These are phyloP conservation scores for Aspergillus biplanus DNA, from an alignment of 495 filamentous ascomycete species.

Conservation along the genomic window DNA sequence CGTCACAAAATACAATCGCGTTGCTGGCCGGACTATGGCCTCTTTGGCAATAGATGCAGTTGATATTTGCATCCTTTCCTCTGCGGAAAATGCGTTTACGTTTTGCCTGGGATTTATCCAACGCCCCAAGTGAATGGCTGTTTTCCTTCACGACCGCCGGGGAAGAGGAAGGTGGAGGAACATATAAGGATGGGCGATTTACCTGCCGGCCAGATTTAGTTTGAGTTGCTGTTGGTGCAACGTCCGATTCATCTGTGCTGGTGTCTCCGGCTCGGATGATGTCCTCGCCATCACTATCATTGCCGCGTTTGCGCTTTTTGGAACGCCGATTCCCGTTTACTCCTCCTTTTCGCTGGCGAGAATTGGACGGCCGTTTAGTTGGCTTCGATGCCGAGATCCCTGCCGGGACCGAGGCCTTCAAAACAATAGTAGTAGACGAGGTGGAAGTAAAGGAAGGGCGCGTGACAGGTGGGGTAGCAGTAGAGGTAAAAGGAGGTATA, in stretches of 20 bases:
- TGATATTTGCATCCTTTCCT: constrained; percentile 44
- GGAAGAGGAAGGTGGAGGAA: constrained; percentile 56
- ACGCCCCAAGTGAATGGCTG: constrained; percentile 39
- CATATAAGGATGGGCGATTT: constrained; percentile 70
- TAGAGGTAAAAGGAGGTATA: neutral
- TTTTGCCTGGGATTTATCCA: constrained; percentile 45
- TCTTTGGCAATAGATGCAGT: constrained; percentile 80
- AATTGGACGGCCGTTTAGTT: constrained; percentile 15
- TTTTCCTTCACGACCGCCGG: constrained; percentile 28
- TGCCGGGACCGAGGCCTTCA: neutral
- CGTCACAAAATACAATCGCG: constrained; percentile 93
- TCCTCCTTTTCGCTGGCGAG: constrained; percentile 20
- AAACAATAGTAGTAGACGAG: neutral
- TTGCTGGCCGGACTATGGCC: constrained; percentile 76
- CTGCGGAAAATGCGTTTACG: constrained; percentile 49
- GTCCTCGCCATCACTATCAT: constrained; percentile 43
- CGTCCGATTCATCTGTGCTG: constrained; percentile 51
- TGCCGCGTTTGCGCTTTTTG: constrained; percentile 54
- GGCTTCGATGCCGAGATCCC: constrained; percentile 8
- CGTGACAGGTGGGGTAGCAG: neutral
- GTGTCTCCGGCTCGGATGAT: constrained; percentile 51
- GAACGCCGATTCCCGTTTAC: constrained; percentile 27
- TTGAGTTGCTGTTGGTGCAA: constrained; percentile 61
- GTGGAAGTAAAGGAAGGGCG: neutral
- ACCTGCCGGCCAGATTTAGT: constrained; percentile 86